These are phyloP conservation scores for Boletus pseudopeckii DNA, from an alignment of 768 basidiomycete genomes.

Conservation along the genomic window DNA sequence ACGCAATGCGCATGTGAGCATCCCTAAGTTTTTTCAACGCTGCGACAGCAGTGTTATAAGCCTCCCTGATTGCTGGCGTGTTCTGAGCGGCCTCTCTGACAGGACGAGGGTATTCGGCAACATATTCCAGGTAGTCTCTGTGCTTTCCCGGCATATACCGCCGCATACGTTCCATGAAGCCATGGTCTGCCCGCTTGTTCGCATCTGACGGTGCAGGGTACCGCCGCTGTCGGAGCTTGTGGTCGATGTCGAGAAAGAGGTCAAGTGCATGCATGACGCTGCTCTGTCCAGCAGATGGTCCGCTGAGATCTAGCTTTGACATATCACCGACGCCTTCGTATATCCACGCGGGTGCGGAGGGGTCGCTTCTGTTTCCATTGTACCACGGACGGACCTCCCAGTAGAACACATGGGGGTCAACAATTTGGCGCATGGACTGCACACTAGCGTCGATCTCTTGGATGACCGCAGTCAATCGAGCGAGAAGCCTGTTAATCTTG, in stretches of 20 bases:
- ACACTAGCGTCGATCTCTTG: slow-evolving; percentile 72
- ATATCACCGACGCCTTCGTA: slow-evolving; percentile 73
- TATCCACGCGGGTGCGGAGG: slow-evolving; percentile 55
- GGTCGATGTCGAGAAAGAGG: slow-evolving; percentile 86
- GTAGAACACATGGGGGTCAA: slow-evolving; percentile 87
- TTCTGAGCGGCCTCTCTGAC: slow-evolving; percentile 59
- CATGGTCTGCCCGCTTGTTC: slow-evolving; percentile 63
- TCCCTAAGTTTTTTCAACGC: slow-evolving; percentile 84
- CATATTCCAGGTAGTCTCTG: slow-evolving; percentile 73
- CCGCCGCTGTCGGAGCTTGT: slow-evolving; percentile 69
- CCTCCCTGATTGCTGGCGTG: slow-evolving; percentile 57
- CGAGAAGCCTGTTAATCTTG: slow-evolving; percentile 71
- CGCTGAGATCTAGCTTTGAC: slow-evolving; percentile 64
- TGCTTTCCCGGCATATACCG: slow-evolving; percentile 94
- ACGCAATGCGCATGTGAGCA: slow-evolving; percentile 85
- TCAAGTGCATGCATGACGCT: slow-evolving; percentile 85
- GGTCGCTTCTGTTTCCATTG: slow-evolving; percentile 68
- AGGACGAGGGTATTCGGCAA: slow-evolving; percentile 57
- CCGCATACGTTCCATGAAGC: slow-evolving; percentile 92
- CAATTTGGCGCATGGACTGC: slow-evolving; percentile 59
- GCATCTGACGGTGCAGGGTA: slow-evolving; percentile 62
- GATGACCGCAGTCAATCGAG: slow-evolving; percentile 62
- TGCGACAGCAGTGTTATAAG: slow-evolving; percentile 76
- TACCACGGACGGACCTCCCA: slow-evolving; percentile 92
- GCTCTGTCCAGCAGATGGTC: slow-evolving; percentile 94